A percentile compares a stretch with the other conserved stretches of the same genome.
Evolutionary conservation across 345 rosid genomes (phyloP).

Genomic region (Conringia planisiliqua): DNA sequence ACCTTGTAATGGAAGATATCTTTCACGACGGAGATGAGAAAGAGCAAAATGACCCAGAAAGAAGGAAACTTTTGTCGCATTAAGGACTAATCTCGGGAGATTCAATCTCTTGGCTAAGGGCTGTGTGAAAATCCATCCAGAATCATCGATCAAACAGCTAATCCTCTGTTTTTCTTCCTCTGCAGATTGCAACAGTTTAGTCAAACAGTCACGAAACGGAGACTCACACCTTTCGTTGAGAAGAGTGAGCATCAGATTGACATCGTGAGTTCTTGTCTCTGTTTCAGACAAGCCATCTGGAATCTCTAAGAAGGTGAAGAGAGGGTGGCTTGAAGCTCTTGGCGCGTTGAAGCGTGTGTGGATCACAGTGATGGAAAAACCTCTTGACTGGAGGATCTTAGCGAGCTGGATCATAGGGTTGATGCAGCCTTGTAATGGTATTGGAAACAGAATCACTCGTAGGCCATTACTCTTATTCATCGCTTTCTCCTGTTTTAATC

Average conservation of each 20-base stretch:
- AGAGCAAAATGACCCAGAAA: conserved; percentile 8
- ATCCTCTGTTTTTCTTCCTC: conserved; percentile 1
- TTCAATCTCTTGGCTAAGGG: not conserved
- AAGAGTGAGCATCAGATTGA: not conserved
- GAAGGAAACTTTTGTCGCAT: conserved; percentile 10
- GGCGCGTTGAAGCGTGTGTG: conserved; percentile 35
- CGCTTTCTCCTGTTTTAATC: not conserved
- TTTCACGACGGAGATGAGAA: conserved; percentile 16
- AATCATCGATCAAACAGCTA: conserved; percentile 24
- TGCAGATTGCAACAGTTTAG: conserved; percentile 18
- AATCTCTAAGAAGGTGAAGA: conserved; percentile 27
- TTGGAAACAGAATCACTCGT: conserved; percentile 48
- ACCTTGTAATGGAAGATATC: conserved; percentile 16
- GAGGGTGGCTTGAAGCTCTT: conserved; percentile 25
- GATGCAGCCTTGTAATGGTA: conserved; percentile 59
- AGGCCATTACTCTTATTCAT: conserved; percentile 20
- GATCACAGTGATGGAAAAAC: conserved; percentile 51
- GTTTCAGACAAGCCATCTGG: conserved; percentile 30
- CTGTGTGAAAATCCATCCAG: conserved; percentile 23
- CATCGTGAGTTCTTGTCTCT: conserved; percentile 16
- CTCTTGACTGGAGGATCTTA: conserved; percentile 46
- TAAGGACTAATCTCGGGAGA: conserved; percentile 20
- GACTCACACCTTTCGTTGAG: conserved; percentile 13
- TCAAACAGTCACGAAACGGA: conserved; percentile 24
- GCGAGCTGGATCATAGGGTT: conserved; percentile 62